Conservation (phyloP, 495 filamentous ascomycete species). For the Tuber microsphaerosporum region DNA sequence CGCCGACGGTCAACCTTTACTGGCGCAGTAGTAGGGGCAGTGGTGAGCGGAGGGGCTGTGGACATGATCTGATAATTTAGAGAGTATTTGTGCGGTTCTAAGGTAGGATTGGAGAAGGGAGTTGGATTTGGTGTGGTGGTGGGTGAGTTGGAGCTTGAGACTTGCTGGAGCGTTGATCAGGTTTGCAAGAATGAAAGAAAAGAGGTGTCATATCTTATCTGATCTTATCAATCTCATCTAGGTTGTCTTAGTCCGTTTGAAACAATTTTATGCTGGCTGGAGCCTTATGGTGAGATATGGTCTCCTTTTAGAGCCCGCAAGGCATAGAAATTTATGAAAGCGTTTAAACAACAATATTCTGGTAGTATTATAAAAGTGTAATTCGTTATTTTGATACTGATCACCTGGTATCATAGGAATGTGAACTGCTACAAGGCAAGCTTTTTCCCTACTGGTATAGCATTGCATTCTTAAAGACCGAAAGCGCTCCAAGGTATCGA, state of each 20-base stretch:
- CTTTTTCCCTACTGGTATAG: background rate
- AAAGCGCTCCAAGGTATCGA: conserved; percentile 18
- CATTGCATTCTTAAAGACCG: conserved; percentile 9
- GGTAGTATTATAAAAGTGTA: background rate
- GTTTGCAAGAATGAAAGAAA: background rate
- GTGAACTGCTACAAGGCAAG: background rate
- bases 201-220: conserved; percentile 25
- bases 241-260: background rate
- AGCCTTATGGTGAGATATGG: background rate
- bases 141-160: background rate
- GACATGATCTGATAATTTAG: background rate
- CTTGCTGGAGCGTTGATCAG: background rate
- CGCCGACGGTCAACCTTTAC: conserved; percentile 60
- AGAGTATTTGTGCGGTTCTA: conserved; percentile 10
- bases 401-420: background rate
- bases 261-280: background rate
- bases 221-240: conserved; percentile 4
- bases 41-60: conserved; percentile 22
- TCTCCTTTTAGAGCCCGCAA: background rate
- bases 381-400: background rate
- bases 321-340: background rate
- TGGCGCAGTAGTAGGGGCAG: conserved; percentile 19
- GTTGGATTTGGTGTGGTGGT: background rate
- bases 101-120: background rate
- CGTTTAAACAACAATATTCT: background rate